These are phyloP conservation scores for Fomitopsis serialis DNA, from an alignment of 768 basidiomycete genomes.

Conservation along the genomic window DNA sequence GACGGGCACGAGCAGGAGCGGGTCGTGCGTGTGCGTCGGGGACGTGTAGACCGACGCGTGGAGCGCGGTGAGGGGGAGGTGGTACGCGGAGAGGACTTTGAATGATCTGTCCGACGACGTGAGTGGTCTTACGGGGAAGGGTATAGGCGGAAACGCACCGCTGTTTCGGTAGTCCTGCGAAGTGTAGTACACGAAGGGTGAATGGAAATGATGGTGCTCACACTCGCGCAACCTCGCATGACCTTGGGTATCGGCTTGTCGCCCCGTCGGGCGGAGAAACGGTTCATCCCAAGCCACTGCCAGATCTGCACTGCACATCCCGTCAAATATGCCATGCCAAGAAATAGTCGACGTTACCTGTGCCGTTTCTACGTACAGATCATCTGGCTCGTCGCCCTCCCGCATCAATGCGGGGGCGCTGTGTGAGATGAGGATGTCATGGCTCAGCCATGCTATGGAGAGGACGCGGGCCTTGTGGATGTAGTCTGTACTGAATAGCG, in stretches of 20 bases:
- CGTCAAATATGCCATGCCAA: not conserved
- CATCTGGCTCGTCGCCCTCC: slow-evolving; percentile 6
- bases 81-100: slow-evolving; percentile 48
- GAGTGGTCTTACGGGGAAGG: not conserved
- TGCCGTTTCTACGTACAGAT: slow-evolving; percentile 20
- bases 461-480: slow-evolving; percentile 63
- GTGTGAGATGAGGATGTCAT: slow-evolving; percentile 36
- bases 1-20: slow-evolving; percentile 44
- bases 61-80: slow-evolving; percentile 33
- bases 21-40: slow-evolving; percentile 36
- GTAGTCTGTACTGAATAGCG: slow-evolving; percentile 61
- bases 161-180: slow-evolving; percentile 72
- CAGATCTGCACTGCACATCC: slow-evolving; percentile 45
- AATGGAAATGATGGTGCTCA: slow-evolving; percentile 27
- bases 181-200: not conserved
- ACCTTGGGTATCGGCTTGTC: slow-evolving; percentile 27
- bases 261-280: slow-evolving; percentile 52
- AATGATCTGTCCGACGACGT: slow-evolving; percentile 47
- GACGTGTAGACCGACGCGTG: slow-evolving; percentile 40
- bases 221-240: slow-evolving; percentile 56
- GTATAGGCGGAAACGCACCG: slow-evolving; percentile 39
- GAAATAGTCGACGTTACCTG: slow-evolving; percentile 3
- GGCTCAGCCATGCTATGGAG: slow-evolving; percentile 57
- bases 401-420: slow-evolving; percentile 24
- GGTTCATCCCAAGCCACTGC: slow-evolving; percentile 61